Base-by-base conservation (phyloP, 1,284 basidiomycete genomes). In the Ustilago lituana region DNA sequence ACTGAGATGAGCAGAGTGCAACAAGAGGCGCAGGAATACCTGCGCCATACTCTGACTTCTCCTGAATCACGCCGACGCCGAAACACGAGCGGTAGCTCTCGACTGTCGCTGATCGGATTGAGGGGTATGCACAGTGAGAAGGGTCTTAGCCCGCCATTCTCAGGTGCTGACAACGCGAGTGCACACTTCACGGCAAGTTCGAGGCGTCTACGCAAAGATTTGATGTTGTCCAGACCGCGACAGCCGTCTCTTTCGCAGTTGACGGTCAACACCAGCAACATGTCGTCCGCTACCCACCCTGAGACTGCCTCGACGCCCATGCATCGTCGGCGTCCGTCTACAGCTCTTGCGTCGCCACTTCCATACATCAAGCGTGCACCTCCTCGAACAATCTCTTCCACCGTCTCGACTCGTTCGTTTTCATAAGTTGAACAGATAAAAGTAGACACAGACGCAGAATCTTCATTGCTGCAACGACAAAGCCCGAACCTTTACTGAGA, bases 301-400 rank as follows among this genome's bases (percentile, higher is more conserved):
- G 27, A 6, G 7, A 12, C 7, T 29, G 36, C 17, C 19, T 31
- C 32, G 11, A 17, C 32, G 20, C 15, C 38, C n/a, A 36, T n/a
- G 29, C 36, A 19, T 22, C 19, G n/a, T 6, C 19, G 20, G 35
- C 12, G 19, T 9, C 23, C 26, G 11, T 31, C 26, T 17, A 11
- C 46, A 0, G 43, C 27, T 9, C 33, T 57, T 4, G 50, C 48
- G 3, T 65, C 62, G 19, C 56, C 56, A 1, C 19, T 65, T 20
- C 62, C 62, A 1, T 65, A 65, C 26, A 59, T 65, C 47, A 55
- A 52, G 19, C 51, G 62, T 17, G 62, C 62, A 7, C 33, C 52
- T 12, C 51, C 51, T 14, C 36, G 50, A 40, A 41, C 36, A 1
- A 41, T 26, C 19, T 24, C 39, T 19, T 26, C 39, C 7, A 2